phyloP scores from a whole-genome alignment of 495 filamentous ascomycete genomes.

The Penicillium chermesinum region DNA sequence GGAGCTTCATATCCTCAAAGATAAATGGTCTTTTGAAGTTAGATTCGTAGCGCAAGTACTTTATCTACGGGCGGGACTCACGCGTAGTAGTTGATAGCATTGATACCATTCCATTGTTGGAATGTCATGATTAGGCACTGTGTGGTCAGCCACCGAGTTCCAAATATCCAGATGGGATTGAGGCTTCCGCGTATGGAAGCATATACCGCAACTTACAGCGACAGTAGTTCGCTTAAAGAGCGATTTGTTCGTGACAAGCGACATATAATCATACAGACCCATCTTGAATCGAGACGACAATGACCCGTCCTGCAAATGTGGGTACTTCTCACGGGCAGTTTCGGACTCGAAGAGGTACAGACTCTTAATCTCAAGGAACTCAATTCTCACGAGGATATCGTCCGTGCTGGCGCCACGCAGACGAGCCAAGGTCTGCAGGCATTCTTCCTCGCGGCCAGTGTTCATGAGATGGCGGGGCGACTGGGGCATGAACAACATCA shows the following conservation, averaged over 20 bases:
- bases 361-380: constrained; percentile 76
- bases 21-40: constrained; percentile 28
- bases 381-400: constrained; percentile 68
- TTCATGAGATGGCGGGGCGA: constrained; percentile 68
- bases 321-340: constrained; percentile 48
- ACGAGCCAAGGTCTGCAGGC: constrained; percentile 50
- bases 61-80: constrained; percentile 1
- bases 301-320: constrained; percentile 27
- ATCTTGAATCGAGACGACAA: constrained; percentile 29
- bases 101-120: constrained; percentile 64
- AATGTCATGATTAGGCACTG: constrained; percentile 40
- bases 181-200: no score
- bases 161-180: no score
- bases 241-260: constrained; percentile 30
- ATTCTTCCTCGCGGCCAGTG: constrained; percentile 18
- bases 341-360: constrained; percentile 71
- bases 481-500: constrained; percentile 69
- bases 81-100: constrained; percentile 29
- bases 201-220: constrained; percentile 21
- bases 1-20: constrained; percentile 31
- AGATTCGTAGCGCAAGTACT: no score
- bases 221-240: constrained; percentile 34
- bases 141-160: constrained; percentile 3
- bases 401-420: constrained; percentile 52
- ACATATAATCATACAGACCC: constrained; percentile 26